Conservation (phyloP, 352 stramenopile genomes). For the Phytophthora aleatoria region DNA sequence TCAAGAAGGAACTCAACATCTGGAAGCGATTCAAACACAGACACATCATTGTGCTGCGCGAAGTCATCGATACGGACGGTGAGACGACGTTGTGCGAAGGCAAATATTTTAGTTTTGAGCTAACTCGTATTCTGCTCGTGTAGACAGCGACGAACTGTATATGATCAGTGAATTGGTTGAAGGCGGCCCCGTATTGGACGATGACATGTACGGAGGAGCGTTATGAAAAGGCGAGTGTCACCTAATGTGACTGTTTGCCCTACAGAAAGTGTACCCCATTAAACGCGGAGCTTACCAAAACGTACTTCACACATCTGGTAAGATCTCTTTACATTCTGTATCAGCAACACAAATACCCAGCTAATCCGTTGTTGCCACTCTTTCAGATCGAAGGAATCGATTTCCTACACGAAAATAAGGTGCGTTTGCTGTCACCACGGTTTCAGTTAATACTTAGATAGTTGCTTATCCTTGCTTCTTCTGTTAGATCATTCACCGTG, state of each 20-base stretch:
- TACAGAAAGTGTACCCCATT: slow-evolving; percentile 70
- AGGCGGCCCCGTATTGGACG: slow-evolving; percentile 68
- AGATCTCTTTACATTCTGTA: neutral
- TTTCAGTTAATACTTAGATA: neutral
- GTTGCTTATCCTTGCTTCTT: neutral
- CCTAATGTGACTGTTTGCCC: slow-evolving; percentile 2
- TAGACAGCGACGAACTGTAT: slow-evolving; percentile 80
- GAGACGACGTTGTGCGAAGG: slow-evolving; percentile 6
- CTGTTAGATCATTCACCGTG: slow-evolving; percentile 73
- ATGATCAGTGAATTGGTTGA: slow-evolving; percentile 87
- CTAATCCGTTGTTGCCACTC: neutral
- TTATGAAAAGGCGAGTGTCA: neutral
- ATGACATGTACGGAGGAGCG: slow-evolving; percentile 47
- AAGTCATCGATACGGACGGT: slow-evolving; percentile 96
- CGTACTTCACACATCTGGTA: slow-evolving; percentile 83
- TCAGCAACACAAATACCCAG: neutral
- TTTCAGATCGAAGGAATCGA: slow-evolving; percentile 81
- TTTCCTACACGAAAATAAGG: slow-evolving; percentile 85
- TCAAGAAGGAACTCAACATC: slow-evolving; percentile 95
- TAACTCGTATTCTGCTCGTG: slow-evolving; percentile 2
- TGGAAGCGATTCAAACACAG: slow-evolving; percentile 97
- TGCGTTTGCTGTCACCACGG: slow-evolving; percentile 9
- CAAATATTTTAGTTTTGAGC: neutral
- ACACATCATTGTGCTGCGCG: slow-evolving; percentile 92
- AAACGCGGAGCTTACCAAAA: slow-evolving; percentile 58